Base-by-base conservation (phyloP, 345 rosid genomes). In the Euphorbia peplus region DNA sequence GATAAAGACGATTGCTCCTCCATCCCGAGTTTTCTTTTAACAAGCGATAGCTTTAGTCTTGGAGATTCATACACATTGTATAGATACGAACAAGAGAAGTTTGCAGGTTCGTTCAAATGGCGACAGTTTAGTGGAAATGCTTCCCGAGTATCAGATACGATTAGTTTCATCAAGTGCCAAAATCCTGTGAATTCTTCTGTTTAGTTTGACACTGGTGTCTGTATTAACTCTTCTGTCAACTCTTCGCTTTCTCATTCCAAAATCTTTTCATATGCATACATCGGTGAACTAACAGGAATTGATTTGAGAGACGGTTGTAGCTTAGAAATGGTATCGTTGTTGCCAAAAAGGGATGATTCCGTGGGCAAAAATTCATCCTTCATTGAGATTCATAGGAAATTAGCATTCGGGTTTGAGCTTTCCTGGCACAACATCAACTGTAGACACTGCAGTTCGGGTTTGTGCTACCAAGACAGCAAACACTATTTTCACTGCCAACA, bases 401-500 rank as follows among this genome's bases (percentile, higher is more conserved):
- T 56, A n/a, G 69, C 59, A 0, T 13, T 30, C 13, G 69, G 59
- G 18, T 65, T 65, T 32, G 69, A 65, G 59, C 69, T 65, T 51
- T 30, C 18, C 21, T 65, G 37, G 37, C 6, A 32, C 37, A 32
- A 32, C 37, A 32, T 32, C 37, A 32, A 32, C 37, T 3, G 37
- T 32, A 32, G 37, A 32, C 3, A 32, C 37, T 32, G 6, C 6
- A 32, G 9, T 54, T 54, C 42, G 42, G 10, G 8, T 11, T 11
- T 39, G 8, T 39, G 42, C 42, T 39, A 39, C 42, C 42, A 5
- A 39, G 42, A 39, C 42, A 39, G 8, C 42, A 8, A 39, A 39
- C 10, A 39, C 42, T 11, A 39, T 39, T 39, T 39, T 39, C 42
- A 39, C 9, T 39, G 42, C 42, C 6, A 5, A 39, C 1, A 39